Percentiles rank a stretch among this genome's conserved stretches.
These are phyloP conservation scores for Pseudogymnoascus sp. DNA, from an alignment of 2,329 filamentous ascomycete genomes.

Conservation along the genomic window DNA sequence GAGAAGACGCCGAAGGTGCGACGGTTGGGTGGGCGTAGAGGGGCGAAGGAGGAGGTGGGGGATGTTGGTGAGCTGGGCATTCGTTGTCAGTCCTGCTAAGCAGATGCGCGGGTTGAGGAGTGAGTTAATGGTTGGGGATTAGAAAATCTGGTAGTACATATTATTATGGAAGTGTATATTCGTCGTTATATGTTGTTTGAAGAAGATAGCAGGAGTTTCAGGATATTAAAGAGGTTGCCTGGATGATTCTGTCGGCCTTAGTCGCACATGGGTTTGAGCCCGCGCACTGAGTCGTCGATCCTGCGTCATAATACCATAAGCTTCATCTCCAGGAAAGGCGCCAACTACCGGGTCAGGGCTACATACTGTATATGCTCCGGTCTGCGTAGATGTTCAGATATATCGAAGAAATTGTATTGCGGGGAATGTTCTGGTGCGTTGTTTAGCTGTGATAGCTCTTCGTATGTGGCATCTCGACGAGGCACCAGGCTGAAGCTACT, in stretches of 20 bases:
- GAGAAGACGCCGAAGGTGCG: neutral
- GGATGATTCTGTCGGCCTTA: neutral
- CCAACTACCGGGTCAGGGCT: neutral
- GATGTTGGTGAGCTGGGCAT: neutral
- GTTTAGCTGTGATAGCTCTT: neutral
- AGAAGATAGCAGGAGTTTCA: neutral
- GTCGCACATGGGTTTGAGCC: neutral
- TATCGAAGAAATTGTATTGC: neutral
- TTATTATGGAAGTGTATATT: neutral
- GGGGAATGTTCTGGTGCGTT: neutral
- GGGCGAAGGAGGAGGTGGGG: neutral
- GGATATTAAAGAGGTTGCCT: neutral
- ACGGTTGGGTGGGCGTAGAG: neutral
- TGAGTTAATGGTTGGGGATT: neutral
- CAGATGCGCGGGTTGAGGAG: neutral
- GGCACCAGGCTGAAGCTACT: neutral
- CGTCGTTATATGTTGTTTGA: neutral
- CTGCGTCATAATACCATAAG: neutral
- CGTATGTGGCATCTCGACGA: neutral
- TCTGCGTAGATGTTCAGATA: neutral
- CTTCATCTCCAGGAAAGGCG: neutral
- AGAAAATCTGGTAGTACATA: neutral
- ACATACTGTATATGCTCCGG: neutral
- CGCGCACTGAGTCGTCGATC: neutral
- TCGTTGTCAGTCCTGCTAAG: neutral